Conservation (phyloP, 2,329 filamentous ascomycete species). For the Fusarium sp. region DNA sequence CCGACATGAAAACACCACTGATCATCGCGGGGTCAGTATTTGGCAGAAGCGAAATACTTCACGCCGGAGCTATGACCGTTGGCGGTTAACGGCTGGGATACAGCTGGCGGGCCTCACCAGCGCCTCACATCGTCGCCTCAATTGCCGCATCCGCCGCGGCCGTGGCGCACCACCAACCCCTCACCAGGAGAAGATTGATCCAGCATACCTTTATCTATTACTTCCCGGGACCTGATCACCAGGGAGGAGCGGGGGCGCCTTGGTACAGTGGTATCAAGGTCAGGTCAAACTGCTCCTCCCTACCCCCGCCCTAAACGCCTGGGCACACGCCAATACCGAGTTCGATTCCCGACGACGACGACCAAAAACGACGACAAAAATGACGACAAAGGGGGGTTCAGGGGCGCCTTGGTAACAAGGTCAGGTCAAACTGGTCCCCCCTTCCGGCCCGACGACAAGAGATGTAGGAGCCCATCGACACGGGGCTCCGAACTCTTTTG, state of each 20-base stretch:
- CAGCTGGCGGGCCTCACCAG: neutral
- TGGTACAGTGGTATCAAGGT: conserved; percentile 32
- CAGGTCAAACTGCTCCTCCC: conserved; percentile 41
- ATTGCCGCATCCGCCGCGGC: neutral
- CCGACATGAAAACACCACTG: conserved; percentile 19
- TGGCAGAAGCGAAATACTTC: conserved; percentile 12
- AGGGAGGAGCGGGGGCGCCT: conserved; percentile 39
- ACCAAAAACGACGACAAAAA: conserved; percentile 15
- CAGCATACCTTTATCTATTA: conserved; percentile 18
- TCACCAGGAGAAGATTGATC: neutral
- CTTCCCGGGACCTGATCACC: neutral
- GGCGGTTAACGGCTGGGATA: neutral
- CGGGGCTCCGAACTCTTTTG: conserved; percentile 46
- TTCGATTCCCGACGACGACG: neutral
- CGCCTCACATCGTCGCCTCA: neutral
- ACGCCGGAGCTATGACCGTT: neutral
- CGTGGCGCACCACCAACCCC: neutral
- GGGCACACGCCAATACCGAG: conserved; percentile 2
- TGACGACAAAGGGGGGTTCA: conserved; percentile 4
- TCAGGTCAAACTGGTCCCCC: no score
- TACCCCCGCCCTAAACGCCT: neutral
- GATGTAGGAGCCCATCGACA: conserved; percentile 40
- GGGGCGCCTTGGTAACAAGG: no score
- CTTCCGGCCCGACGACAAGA: conserved; percentile 22
- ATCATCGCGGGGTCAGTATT: conserved; percentile 10